These are phyloP conservation scores for Kappamyces sp. DNA, from an alignment of 192 early-diverging fungal species.

Conservation along the genomic window DNA sequence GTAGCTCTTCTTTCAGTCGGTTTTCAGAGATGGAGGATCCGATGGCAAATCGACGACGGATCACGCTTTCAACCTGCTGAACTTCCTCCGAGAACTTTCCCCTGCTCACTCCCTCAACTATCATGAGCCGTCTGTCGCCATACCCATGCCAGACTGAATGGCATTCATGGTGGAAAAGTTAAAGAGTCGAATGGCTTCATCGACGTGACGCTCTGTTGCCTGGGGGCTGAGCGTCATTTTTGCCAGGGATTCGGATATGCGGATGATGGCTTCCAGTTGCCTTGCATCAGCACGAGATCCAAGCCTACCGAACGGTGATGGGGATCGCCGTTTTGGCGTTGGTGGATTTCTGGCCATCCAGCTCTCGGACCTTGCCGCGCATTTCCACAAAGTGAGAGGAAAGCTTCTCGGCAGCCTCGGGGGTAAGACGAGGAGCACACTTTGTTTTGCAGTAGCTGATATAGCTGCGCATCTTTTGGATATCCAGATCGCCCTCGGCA, in stretches of 20 bases:
- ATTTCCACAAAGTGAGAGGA: constrained; percentile 90
- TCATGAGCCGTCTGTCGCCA: neutral
- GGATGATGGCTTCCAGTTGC: constrained; percentile 97
- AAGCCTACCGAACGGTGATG: constrained; percentile 80
- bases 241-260: constrained; percentile 95
- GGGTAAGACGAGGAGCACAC: constrained; percentile 87
- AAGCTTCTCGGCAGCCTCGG: constrained; percentile 86
- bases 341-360: constrained; percentile 61
- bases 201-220: constrained; percentile 84
- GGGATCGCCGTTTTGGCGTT: constrained; percentile 65
- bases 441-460: constrained; percentile 93
- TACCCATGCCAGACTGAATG: constrained; percentile 79
- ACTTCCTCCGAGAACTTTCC: constrained; percentile 70
- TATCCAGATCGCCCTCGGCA: constrained; percentile 78
- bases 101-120: constrained; percentile 75
- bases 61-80: constrained; percentile 71
- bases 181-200: constrained; percentile 96
- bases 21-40: constrained; percentile 63
- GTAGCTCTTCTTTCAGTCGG: constrained; percentile 59
- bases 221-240: constrained; percentile 84
- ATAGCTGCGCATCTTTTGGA: constrained; percentile 93
- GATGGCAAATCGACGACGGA: constrained; percentile 79
- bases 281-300: constrained; percentile 24
- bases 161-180: constrained; percentile 97
- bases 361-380: constrained; percentile 71